These are phyloP conservation scores for Xylaria polymorpha DNA, from an alignment of 2,329 filamentous ascomycete species.

Conservation along the genomic window DNA sequence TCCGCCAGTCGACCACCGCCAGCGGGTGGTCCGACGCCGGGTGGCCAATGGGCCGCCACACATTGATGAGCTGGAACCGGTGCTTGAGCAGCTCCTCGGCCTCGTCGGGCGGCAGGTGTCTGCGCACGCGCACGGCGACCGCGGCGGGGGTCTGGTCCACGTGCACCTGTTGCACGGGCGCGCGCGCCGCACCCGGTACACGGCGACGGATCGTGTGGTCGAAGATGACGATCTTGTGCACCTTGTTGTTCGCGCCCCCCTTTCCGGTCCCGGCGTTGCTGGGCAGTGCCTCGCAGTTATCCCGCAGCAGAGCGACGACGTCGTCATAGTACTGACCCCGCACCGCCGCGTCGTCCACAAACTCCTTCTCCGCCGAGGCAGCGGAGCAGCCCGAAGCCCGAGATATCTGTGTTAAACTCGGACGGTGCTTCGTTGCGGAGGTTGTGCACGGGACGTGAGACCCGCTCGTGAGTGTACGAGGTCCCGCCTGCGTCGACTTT, in stretches of 20 bases:
- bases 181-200: slow-evolving; percentile 64
- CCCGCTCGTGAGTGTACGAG: slow-evolving; percentile 62
- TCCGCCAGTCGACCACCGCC: slow-evolving; percentile 71
- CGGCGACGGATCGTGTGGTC: slow-evolving; percentile 76
- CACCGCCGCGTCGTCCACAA: slow-evolving; percentile 66
- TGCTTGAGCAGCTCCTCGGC: slow-evolving; percentile 65
- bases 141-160: slow-evolving; percentile 77
- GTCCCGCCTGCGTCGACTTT: slow-evolving; percentile 71
- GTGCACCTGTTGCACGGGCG: slow-evolving; percentile 76
- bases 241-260: slow-evolving; percentile 24
- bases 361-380: slow-evolving; percentile 64
- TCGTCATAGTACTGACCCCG: slow-evolving; percentile 70
- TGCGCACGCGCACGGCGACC: slow-evolving; percentile 69
- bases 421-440: slow-evolving; percentile 61
- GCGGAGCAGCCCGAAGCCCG: slow-evolving; percentile 68
- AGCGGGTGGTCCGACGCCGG: slow-evolving; percentile 70
- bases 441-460: slow-evolving; percentile 63
- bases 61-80: slow-evolving; percentile 75
- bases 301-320: slow-evolving; percentile 67
- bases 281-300: slow-evolving; percentile 57
- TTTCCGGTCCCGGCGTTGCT: slow-evolving; percentile 29
- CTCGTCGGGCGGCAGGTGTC: slow-evolving; percentile 66
- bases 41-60: slow-evolving; percentile 75
- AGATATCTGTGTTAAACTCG: slow-evolving; percentile 66
- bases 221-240: slow-evolving; percentile 68